Percentiles rank a stretch among this genome's conserved stretches.
Evolutionary conservation across 2,329 filamentous ascomycete genomes (phyloP).

Genomic region (Phyllosticta paracitricarpa): DNA sequence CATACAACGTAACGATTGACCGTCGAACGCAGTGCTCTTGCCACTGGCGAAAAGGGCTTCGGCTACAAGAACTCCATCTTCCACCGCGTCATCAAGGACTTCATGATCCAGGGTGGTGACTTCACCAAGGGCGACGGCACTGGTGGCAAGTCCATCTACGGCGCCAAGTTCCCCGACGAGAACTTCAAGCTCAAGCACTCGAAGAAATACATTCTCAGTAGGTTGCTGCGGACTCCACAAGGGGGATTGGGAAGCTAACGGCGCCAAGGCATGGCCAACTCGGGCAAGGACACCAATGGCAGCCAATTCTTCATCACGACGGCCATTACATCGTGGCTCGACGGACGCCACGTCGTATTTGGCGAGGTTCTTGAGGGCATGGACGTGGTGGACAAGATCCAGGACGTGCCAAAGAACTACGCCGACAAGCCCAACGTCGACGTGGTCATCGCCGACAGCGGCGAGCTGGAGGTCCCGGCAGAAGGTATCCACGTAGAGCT

Average conservation of each 20-base stretch:
- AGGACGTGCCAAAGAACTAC: slow-evolving; percentile 55
- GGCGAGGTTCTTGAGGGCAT: slow-evolving; percentile 82
- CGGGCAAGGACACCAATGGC: slow-evolving; percentile 63
- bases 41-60: slow-evolving; percentile 77
- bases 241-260: slow-evolving; percentile 67
- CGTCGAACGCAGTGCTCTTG: slow-evolving; percentile 54
- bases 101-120: slow-evolving; percentile 89
- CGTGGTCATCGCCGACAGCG: slow-evolving; percentile 73
- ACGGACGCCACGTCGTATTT: slow-evolving; percentile 78
- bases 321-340: slow-evolving; percentile 57
- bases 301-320: slow-evolving; percentile 67
- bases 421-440: slow-evolving; percentile 59
- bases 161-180: slow-evolving; percentile 74
- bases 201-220: slow-evolving; percentile 64
- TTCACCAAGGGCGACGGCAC: slow-evolving; percentile 76
- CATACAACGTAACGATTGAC: slow-evolving; percentile 2
- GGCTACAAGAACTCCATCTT: slow-evolving; percentile 74
- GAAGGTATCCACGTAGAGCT: slow-evolving; percentile 93
- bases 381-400: slow-evolving; percentile 69
- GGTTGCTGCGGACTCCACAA: slow-evolving; percentile 56
- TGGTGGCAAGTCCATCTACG: slow-evolving; percentile 83
- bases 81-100: slow-evolving; percentile 83
- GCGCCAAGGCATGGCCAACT: slow-evolving; percentile 48
- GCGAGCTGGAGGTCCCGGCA: slow-evolving; percentile 70
- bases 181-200: slow-evolving; percentile 93